Evolutionary conservation across 768 basidiomycete genomes (phyloP).

Genomic region (Lactarius quietus): DNA sequence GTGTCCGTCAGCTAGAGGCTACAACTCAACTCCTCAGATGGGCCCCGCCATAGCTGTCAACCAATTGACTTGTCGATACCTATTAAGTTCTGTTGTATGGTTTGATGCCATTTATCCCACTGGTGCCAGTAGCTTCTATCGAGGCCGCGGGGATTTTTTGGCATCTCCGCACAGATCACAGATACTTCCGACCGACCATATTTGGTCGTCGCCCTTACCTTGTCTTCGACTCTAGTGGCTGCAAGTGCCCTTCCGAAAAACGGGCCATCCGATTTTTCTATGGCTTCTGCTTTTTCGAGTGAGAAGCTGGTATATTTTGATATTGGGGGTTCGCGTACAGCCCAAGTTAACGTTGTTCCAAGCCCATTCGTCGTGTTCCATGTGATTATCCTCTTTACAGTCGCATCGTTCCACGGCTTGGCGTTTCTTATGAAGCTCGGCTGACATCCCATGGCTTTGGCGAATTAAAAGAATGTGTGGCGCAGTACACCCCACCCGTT

Average conservation of each 20-base stretch:
- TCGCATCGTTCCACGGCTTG: neutral
- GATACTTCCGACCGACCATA: neutral
- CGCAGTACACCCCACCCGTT: neutral
- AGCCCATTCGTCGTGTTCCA: neutral
- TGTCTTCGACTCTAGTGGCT: neutral
- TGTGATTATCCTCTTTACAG: neutral
- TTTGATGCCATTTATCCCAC: neutral
- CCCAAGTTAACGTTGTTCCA: neutral
- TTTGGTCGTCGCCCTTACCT: neutral
- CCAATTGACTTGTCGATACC: constrained; percentile 6
- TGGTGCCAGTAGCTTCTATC: neutral
- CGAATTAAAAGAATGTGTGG: neutral
- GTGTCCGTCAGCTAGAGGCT: constrained; percentile 2
- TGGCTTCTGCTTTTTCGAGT: constrained; percentile 1
- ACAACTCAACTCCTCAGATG: constrained; percentile 10
- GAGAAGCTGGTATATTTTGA: neutral
- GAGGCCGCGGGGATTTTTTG: constrained; percentile 12
- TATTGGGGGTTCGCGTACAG: neutral
- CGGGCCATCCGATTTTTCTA: neutral
- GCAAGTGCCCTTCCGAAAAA: constrained; percentile 2
- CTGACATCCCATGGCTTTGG: neutral
- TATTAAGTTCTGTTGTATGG: neutral
- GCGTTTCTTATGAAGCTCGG: neutral
- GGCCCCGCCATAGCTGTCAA: neutral
- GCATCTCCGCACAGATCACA: neutral